Evolutionary conservation across 257 asterid genomes (phyloP).

Genomic region (Petrea volubilis): DNA sequence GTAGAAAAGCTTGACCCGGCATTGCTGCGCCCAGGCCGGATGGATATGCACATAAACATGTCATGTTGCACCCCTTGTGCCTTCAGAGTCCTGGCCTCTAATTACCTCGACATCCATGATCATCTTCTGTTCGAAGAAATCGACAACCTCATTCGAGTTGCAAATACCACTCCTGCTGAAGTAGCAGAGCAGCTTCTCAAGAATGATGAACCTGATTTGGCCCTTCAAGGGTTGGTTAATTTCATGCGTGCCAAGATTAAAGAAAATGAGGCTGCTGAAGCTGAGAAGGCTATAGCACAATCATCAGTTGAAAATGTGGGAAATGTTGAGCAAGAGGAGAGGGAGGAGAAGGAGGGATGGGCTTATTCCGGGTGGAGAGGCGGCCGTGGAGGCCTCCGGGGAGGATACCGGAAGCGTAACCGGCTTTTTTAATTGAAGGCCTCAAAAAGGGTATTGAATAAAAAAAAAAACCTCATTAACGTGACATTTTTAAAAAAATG

Average conservation of each 20-base stretch:
- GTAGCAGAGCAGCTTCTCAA: conserved; percentile 74
- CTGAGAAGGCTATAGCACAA: too few species aligned
- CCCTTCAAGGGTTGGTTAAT: conserved; percentile 48
- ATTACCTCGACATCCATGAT: conserved; percentile 46
- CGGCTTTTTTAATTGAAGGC: too few species aligned
- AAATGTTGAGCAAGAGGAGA: too few species aligned
- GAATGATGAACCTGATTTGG: conserved; percentile 40
- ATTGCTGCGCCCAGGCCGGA: conserved; percentile 62
- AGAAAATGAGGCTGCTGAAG: conserved; percentile 29
- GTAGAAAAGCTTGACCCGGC: conserved; percentile 71
- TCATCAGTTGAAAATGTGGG: too few species aligned
- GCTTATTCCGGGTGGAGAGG: too few species aligned
- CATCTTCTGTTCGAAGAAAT: conserved; percentile 47
- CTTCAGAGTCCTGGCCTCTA: conserved; percentile 52
- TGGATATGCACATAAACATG: conserved; percentile 74
- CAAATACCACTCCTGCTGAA: conserved; percentile 62
- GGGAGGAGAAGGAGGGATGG: too few species aligned
- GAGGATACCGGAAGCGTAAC: too few species aligned
- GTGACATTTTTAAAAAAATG: too few species aligned
- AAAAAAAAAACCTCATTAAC: too few species aligned
- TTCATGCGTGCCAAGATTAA: conserved; percentile 41
- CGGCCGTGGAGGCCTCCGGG: too few species aligned
- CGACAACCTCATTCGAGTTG: conserved; percentile 38
- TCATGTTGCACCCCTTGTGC: conserved; percentile 68
- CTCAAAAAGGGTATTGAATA: too few species aligned